Base-by-base conservation (phyloP, 2,329 filamentous ascomycete genomes). In the Thielaviopsis euricoi region DNA sequence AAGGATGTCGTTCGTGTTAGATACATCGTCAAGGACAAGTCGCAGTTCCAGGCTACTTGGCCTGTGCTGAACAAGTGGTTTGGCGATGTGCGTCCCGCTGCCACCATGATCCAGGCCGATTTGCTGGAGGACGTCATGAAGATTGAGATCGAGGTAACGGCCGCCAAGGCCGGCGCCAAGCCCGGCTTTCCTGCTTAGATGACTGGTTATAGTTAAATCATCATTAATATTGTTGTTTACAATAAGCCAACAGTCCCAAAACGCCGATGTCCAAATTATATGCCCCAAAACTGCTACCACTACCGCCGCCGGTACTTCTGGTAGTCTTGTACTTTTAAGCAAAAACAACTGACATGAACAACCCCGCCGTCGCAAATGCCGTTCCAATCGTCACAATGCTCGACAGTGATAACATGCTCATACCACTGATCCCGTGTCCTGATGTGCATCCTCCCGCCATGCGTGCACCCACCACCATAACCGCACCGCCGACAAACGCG, bases 371-470 rank as follows among this genome's bases (percentile, higher is more conserved):
- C 0, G 65, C 74, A 70, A 86, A 85, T 63, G 81, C 76, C 5
- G 74, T 70, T 2, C 68, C 75, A 23, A 85, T 79, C 0, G 80
- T 82, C 13, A 86, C 66, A 58, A 85, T 72, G 64, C 83, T 86
- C 10, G 81, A 78, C 3, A 77, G 68, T 0, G 78, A 81, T 55
- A 86, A 70, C 60, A 82, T 70, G n/a, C 79, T 77, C 64, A 86
- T 74, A 0, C 83, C 83, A 60, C 79, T 84, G 62, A 87, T 81
- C 0, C 83, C 83, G 65, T 87, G 83, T 0, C 83, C 83, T 5
- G 80, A 83, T 0, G 83, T 84, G 62, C 83, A 87, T 0, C 83
- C 83, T 1, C 81, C 82, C 0, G 79, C 82, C 57, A 85, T 65
- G 53, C 82, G 75, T 1, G 81, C 73, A 0, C 83, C 83, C 9